phyloP scores from a whole-genome alignment of 192 early-diverging fungal genomes.

The Coemansia sp. region DNA sequence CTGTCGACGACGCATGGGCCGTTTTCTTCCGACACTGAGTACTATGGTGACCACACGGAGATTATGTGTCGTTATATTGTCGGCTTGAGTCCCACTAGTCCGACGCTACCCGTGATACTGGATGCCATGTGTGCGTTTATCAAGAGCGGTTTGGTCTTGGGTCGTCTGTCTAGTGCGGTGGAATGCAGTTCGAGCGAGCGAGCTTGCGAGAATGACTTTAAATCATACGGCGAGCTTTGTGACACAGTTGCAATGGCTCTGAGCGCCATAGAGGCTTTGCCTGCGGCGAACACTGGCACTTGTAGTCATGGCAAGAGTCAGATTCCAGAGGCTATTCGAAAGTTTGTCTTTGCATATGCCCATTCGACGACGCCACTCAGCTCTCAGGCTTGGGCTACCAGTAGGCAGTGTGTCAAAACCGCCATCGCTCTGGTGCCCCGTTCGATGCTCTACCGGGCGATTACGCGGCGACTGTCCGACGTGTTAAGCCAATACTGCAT shows the following conservation, averaged over 20 bases:
- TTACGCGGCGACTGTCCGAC: background rate
- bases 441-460: constrained; percentile 4
- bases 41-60: constrained; percentile 39
- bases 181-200: background rate
- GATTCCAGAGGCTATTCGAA: background rate
- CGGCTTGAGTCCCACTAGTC: constrained; percentile 31
- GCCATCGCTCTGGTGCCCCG: background rate
- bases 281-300: background rate
- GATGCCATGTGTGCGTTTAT: constrained; percentile 20
- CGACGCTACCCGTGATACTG: constrained; percentile 23
- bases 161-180: background rate
- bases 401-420: background rate
- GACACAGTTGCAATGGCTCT: constrained; percentile 3
- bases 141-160: background rate
- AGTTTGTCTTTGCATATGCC: background rate
- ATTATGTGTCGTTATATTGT: constrained; percentile 39
- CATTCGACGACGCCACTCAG: background rate
- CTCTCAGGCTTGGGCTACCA: background rate
- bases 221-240: constrained; percentile 24
- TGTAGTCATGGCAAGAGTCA: background rate
- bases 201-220: constrained; percentile 5
- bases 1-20: constrained; percentile 48
- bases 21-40: constrained; percentile 38
- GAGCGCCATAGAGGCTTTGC: background rate
- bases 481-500: background rate